Base-by-base conservation (phyloP, 768 basidiomycete species). In the Boletus vermiculosoides region DNA sequence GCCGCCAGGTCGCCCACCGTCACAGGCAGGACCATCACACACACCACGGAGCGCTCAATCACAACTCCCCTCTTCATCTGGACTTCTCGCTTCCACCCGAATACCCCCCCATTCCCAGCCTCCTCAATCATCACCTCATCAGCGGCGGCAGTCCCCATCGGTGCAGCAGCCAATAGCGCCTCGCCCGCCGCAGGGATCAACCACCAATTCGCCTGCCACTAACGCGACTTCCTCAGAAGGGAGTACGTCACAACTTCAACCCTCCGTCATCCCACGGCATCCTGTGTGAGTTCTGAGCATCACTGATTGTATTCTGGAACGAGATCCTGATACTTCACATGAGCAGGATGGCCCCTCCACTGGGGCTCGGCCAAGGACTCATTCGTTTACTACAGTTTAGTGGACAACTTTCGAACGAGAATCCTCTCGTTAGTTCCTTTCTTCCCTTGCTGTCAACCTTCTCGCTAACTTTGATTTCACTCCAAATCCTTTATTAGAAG, bases 371-470 rank as follows among this genome's bases (percentile, higher is more conserved):
- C 18, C 86, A 88, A 71, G 87, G 85, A 8, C 71, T 89, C 20
- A 71, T 78, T 41, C 80, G 86, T 23, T 67, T 93, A 53, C 70
- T 90, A 23, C 83, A 87, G 56, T 88, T 93, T 63, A 90, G 89
- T 60, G 83, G 82, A 11, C 71, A 81, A 30, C 76, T 92, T 5
- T 78, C 85, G 1, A 75, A 67, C 33, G 86, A 88, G 60, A 77
- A 74, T 52, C 71, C 75, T 80, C 84, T 51, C 44, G 80, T 78
- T 25, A 42, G 66, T 60, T 39, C 18, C 52, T 25, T 55, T 47
- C 34, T 45, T 55, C 20, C 22, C 20, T 44, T 28, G 0, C 25
- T 20, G 10, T 51, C 16, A 34, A 13, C 37, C 18, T 41, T 40
- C 34, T 48, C 33, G 52, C 37, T 61, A 34, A 57, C 59, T 59